Conservation (phyloP, 1,284 basidiomycete genomes). For the Cutaneotrichosporon sp. region DNA sequence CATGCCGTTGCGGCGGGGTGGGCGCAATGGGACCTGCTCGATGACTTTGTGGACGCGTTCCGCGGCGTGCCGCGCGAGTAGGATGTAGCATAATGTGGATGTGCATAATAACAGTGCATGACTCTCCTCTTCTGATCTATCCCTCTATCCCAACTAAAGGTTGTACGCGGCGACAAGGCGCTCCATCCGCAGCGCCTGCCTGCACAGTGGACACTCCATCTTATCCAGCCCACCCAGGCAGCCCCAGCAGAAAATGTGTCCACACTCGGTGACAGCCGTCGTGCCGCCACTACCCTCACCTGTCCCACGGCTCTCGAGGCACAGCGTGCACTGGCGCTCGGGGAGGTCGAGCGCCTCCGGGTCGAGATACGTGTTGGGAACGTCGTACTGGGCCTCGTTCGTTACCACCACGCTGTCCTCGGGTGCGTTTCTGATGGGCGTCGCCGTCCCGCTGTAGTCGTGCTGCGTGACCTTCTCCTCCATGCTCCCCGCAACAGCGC, state of each 20-base stretch:
- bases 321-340: conserved; percentile 76
- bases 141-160: conserved; percentile 56
- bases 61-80: conserved; percentile 1
- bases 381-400: conserved; percentile 29
- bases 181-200: conserved; percentile 72
- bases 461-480: conserved; percentile 9
- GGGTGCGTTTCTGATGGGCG: conserved; percentile 13
- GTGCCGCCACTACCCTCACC: conserved; percentile 54
- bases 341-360: conserved; percentile 55
- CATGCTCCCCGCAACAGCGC: conserved; percentile 4
- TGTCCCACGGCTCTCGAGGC: conserved; percentile 77
- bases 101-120: conserved; percentile 10
- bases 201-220: conserved; percentile 73
- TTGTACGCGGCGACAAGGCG: conserved; percentile 80
- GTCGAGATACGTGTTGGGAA: conserved; percentile 44
- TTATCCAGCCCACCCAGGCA: conserved; percentile 95
- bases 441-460: neutral
- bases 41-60: conserved; percentile 60
- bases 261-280: conserved; percentile 81
- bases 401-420: conserved; percentile 58
- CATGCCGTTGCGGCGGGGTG: conserved; percentile 70
- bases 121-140: neutral
- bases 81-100: conserved; percentile 2
- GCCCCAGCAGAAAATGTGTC: conserved; percentile 90
- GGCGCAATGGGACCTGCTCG: conserved; percentile 83